These are phyloP conservation scores for Volvox reticuliferus DNA, from an alignment of 139 green algal genomes.

Conservation along the genomic window DNA sequence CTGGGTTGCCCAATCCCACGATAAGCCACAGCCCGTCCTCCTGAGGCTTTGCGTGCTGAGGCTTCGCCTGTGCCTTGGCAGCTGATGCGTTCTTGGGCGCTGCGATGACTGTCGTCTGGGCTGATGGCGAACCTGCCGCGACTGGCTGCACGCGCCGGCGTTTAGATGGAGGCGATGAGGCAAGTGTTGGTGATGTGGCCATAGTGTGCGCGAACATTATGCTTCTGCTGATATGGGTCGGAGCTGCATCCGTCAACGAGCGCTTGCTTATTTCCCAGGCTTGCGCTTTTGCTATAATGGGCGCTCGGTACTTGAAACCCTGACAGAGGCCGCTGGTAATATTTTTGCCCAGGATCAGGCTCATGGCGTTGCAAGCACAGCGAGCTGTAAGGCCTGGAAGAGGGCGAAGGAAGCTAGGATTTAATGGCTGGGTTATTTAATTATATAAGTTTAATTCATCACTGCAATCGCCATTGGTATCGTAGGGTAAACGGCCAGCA, in stretches of 20 bases:
- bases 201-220: background rate
- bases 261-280: slow-evolving; percentile 8
- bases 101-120: background rate
- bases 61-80: background rate
- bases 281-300: background rate
- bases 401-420: background rate
- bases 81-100: background rate
- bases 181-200: background rate
- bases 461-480: no score
- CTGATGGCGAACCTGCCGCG: background rate
- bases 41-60: slow-evolving; percentile 11
- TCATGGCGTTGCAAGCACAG: background rate
- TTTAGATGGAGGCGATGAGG: background rate
- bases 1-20: slow-evolving; percentile 50
- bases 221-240: background rate
- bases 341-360: background rate
- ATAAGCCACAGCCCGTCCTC: slow-evolving; percentile 46
- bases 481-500: no score
- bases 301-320: background rate
- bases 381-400: background rate
- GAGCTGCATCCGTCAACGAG: background rate
- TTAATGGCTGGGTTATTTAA: no score
- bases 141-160: slow-evolving; percentile 19
- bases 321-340: background rate
- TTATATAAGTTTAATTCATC: no score